Base-by-base conservation (phyloP, 495 filamentous ascomycete species). In the Aspergillus sclerotiicarbonarius region DNA sequence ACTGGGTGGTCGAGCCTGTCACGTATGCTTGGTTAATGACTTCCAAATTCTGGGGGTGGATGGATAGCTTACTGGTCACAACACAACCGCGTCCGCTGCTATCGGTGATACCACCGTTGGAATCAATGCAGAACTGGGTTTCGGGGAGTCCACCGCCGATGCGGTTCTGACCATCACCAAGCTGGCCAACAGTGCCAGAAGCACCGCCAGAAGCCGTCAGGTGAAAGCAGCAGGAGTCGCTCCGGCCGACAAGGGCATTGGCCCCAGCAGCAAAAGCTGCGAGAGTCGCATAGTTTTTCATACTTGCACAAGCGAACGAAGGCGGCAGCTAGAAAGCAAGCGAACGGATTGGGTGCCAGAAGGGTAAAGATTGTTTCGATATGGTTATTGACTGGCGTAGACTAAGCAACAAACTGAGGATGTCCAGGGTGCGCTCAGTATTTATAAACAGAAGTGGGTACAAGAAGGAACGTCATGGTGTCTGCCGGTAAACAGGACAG, bases 361-460 rank as follows among this genome's bases (percentile, higher is more conserved):
- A 51, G 53, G 18, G 31, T 35, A 29, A 60, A 60, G 53, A 47
- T 41, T 29, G 41, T 56, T 50, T 41, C 48, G n/a, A 16, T 65
- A 51, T 31, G 62, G 43, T 66, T 41, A 2, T 41, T 41, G 37
- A 41, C 37, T 12, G 8, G 8, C 12, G 58, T 47, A 49, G 31
- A 21, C 13, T 49, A 4, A 57, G 10, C 8, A 67, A 90, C 78
- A 63, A 90, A 91, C 4, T 87, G 70, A 43, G 81, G 64, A 66
- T 91, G 90, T 9, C 88, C 80, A 90, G 75, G 44, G 29, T 16
- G 90, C 77, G 54, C 66, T 61, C 19, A 65, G 61, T 62, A 65
- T 64, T 67, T 67, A 67, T 67, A 63, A 53, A 50, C 6, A n/a
- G 25, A 12, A 53, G 62, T 57, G 62, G 60, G 43, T 56, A 48